A percentile compares a stretch with the other conserved stretches of the same genome.
phyloP scores from a whole-genome alignment of 2,329 filamentous ascomycete species.

The Cryphonectria carpinicola region DNA sequence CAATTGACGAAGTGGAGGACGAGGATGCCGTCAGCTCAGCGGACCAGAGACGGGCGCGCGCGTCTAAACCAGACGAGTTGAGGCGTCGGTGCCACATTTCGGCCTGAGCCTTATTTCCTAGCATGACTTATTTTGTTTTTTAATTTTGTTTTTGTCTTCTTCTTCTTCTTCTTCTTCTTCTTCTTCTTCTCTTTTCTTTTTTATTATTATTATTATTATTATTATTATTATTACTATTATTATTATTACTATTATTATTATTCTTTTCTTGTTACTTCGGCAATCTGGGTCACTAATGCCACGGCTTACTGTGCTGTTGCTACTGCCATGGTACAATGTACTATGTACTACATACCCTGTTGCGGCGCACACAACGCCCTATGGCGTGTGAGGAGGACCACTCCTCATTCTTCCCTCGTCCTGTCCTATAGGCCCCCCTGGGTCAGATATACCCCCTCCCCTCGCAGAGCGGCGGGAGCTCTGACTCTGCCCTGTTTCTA shows the following conservation, averaged over 20 bases:
- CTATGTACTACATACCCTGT: background rate
- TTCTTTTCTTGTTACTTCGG: slow-evolving; percentile 31
- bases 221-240: background rate
- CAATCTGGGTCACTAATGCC: slow-evolving; percentile 38
- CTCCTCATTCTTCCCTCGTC: slow-evolving; percentile 32
- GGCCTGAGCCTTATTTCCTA: slow-evolving; percentile 28
- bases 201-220: background rate
- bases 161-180: background rate
- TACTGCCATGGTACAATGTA: slow-evolving; percentile 20
- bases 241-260: too few species aligned
- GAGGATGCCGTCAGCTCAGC: background rate
- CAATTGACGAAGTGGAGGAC: slow-evolving; percentile 3
- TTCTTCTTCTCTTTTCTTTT: background rate
- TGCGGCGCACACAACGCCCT: slow-evolving; percentile 32
- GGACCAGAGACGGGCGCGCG: slow-evolving; percentile 12
- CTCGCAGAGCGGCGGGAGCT: slow-evolving; percentile 30
- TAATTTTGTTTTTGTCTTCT: background rate
- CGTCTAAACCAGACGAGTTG: slow-evolving; percentile 18
- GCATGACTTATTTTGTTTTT: slow-evolving; percentile 10
- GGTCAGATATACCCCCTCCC: slow-evolving; percentile 36
- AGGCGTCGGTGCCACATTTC: slow-evolving; percentile 25
- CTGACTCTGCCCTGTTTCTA: slow-evolving; percentile 29
- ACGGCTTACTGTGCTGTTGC: slow-evolving; percentile 22
- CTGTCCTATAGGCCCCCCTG: slow-evolving; percentile 37
- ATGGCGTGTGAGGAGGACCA: slow-evolving; percentile 34